A percentile compares a stretch with the other conserved stretches of the same genome.
These are phyloP conservation scores for Ustilago vetiveriae DNA, from an alignment of 1,284 basidiomycete species.

Conservation along the genomic window DNA sequence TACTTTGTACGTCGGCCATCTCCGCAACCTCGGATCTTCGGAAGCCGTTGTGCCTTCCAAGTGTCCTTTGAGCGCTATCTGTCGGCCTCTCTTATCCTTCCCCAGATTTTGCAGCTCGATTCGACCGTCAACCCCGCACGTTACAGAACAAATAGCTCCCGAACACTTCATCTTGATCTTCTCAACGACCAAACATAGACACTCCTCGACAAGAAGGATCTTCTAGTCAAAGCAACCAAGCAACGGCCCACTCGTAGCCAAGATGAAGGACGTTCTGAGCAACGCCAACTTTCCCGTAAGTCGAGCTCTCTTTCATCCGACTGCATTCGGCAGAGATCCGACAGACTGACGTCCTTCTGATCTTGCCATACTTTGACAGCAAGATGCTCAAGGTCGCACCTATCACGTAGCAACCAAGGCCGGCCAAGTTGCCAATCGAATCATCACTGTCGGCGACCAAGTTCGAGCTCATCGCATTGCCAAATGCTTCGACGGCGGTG, in stretches of 20 bases:
- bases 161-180: too few relatives aligned
- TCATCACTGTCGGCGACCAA: conserved; percentile 80
- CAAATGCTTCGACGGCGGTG: conserved; percentile 72
- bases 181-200: too few relatives aligned
- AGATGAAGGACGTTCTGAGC: conserved; percentile 55
- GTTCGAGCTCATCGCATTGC: conserved; percentile 76
- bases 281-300: conserved; percentile 59
- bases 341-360: not conserved
- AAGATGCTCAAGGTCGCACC: conserved; percentile 49
- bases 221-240: not conserved
- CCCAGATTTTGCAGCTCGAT: not conserved
- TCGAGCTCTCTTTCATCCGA: not conserved
- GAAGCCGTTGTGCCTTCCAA: conserved; percentile 1
- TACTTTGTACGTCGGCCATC: conserved; percentile 16
- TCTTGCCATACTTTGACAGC: conserved; percentile 7
- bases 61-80: not conserved
- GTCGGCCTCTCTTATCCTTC: not conserved
- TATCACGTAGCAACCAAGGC: conserved; percentile 53
- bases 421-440: conserved; percentile 76
- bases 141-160: too few relatives aligned
- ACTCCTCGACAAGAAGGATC: too few relatives aligned
- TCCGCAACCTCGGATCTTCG: conserved; percentile 42
- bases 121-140: too few relatives aligned
- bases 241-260: too few relatives aligned
- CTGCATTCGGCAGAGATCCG: too few relatives aligned